Percentiles rank a stretch among this genome's conserved stretches.
These are phyloP conservation scores for Zygosaccharomyces bailii DNA, from an alignment of 805 yeast genomes.

Conservation along the genomic window DNA sequence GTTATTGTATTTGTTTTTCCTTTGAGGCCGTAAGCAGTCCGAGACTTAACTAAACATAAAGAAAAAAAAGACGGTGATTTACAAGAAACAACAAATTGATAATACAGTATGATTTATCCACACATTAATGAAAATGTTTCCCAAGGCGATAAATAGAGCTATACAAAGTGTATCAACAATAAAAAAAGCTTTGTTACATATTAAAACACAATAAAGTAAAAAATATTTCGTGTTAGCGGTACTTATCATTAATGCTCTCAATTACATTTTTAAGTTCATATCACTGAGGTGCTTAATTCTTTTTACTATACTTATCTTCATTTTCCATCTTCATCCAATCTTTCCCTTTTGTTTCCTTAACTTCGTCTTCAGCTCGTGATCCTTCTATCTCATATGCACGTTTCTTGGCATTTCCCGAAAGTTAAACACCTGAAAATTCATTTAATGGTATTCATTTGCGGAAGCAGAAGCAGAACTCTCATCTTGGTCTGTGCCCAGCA, in stretches of 20 bases:
- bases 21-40: too few species aligned
- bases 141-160: too few species aligned
- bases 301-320: background rate
- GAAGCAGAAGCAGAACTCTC: background rate
- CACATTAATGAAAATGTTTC: too few species aligned
- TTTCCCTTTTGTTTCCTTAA: background rate
- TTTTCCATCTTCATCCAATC: background rate
- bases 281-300: background rate
- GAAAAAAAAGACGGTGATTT: too few species aligned
- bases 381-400: background rate
- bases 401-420: background rate
- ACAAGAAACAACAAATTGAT: too few species aligned
- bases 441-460: background rate
- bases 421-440: too few species aligned
- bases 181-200: background rate
- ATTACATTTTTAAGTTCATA: background rate
- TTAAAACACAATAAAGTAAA: background rate
- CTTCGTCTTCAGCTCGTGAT: background rate
- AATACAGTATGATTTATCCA: too few species aligned
- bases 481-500: conserved; percentile 16
- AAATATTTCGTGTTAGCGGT: background rate
- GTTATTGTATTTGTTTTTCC: background rate
- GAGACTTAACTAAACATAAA: conserved; percentile 1
- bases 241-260: background rate
- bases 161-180: background rate